Conservation (phyloP, 2,329 filamentous ascomycete genomes). For the Colletotrichum tropicale region DNA sequence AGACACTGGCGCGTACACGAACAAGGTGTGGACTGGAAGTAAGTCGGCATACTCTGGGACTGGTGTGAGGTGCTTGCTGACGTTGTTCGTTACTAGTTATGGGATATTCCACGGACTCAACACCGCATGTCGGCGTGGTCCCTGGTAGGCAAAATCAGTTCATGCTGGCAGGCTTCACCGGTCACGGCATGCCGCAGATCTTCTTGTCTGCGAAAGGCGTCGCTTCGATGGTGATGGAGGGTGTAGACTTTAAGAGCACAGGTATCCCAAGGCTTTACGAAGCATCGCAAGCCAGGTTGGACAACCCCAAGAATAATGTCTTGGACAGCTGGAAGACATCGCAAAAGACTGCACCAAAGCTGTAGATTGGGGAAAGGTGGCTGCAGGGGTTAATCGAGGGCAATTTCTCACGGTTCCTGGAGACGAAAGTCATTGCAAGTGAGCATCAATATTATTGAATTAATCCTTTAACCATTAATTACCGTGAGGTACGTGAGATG, state of each 20-base stretch:
- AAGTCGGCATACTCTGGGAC: background rate
- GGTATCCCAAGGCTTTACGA: conserved; percentile 41
- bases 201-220: conserved; percentile 44
- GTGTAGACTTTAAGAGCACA: conserved; percentile 33
- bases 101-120: conserved; percentile 44
- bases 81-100: conserved; percentile 32
- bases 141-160: conserved; percentile 43
- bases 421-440: background rate
- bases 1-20: conserved; percentile 36
- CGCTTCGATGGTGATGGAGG: conserved; percentile 41
- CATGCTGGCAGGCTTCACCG: conserved; percentile 54
- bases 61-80: background rate
- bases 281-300: conserved; percentile 31
- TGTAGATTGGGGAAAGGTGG: background rate
- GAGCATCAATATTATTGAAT: background rate
- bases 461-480: background rate
- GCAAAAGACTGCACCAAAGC: background rate
- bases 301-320: conserved; percentile 18
- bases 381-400: background rate
- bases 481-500: background rate
- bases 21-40: conserved; percentile 48
- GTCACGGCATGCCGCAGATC: conserved; percentile 55
- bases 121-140: conserved; percentile 48
- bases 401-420: background rate
- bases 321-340: background rate